Evolutionary conservation across 73 alveolate genomes (phyloP), one percentile per base, ranked within the genome.

Genomic region (Paramecium sonneborni): DNA sequence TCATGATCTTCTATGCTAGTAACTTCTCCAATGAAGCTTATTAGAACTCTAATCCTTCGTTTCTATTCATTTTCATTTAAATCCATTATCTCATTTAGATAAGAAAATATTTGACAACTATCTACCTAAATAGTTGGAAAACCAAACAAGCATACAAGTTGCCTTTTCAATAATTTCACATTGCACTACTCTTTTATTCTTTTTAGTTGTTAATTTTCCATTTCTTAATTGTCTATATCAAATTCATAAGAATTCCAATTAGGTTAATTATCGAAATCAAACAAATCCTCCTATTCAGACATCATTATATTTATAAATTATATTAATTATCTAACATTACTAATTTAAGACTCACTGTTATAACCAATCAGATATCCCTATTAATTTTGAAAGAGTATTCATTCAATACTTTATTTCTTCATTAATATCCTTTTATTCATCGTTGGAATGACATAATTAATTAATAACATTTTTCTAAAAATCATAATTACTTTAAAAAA

Each of bases 11-110:
- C 48, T 11, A 62, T 62, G 20, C 39, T 26, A 32, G 84, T 62
- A 32, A 62, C 84, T 62, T 62, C 84, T 26, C 84, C 84, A 26
- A 62, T 62, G 44, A 62, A 62, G 44, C 84, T 62, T 10, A 62
- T 62, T n/a, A 62, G 39, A 10, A 32, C 44, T 62, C 84, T 26
- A 30, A 62, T 62, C 44, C 6, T 62, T 62, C 44, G 21, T 62
- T 62, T 62, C 44, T 62, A 32, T 30, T 62, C 84, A 26, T 26
- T 26, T 12, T 62, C 84, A 62, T 26, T 12, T 26, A 15, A 62
- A 12, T 62, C 84, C 44, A 30, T 32, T 9, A 62, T 62, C 18
- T 46, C 84, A 30, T 62, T 32, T 1, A 62, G 84, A 32, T 62
- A 62, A 26, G 84, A 43, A 12, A 62, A 3, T 30, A 62, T 62